Base-by-base conservation (phyloP, 768 basidiomycete genomes). In the Saitozyma sp. region DNA sequence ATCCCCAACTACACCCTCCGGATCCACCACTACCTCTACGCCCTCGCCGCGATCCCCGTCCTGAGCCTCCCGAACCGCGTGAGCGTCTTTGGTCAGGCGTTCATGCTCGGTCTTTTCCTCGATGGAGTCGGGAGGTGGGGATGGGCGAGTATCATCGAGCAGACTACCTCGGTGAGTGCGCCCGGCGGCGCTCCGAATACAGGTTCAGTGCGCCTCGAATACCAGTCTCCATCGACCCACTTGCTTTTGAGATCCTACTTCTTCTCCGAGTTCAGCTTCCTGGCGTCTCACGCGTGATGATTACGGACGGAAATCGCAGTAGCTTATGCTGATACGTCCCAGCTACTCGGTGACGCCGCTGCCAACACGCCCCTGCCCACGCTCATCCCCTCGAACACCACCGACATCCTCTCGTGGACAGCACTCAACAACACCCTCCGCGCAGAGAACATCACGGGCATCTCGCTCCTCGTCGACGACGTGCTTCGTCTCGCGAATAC, bases 71-170 rank as follows among this genome's bases (percentile, higher is more conserved):
- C 74, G 6, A 73, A 71, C 48, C 59, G 74, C 9, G 56, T 76
- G 29, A 62, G 61, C 17, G 19, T 70, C 17, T 66, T 76, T 42
- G 40, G 37, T 10, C 74, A 76, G 59, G 71, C 71, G 1, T 66
- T 76, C 58, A 54, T 63, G 41, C 52, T 76, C 8, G 74, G 74
- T 11, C 51, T 70, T 10, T 76, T 73, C 61, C 55, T 76, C 38
- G 74, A 76, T 64, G 74, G 74, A 8, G 56, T 68, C 9, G 74
- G 74, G 7, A 41, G 71, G 54, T 76, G 74, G 74, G 72, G 71
- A 9, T 76, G 71, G 71, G 74, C 62, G 16, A 60, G 71, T 49
- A 56, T 76, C 11, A 59, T 73, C 10, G 58, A 76, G 56, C 45
- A 59, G 6, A 73, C 67, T 9, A 59, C 56, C 11, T 64, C 64